phyloP scores from a whole-genome alignment of 805 yeast genomes.

The Blastobotrys americana region DNA sequence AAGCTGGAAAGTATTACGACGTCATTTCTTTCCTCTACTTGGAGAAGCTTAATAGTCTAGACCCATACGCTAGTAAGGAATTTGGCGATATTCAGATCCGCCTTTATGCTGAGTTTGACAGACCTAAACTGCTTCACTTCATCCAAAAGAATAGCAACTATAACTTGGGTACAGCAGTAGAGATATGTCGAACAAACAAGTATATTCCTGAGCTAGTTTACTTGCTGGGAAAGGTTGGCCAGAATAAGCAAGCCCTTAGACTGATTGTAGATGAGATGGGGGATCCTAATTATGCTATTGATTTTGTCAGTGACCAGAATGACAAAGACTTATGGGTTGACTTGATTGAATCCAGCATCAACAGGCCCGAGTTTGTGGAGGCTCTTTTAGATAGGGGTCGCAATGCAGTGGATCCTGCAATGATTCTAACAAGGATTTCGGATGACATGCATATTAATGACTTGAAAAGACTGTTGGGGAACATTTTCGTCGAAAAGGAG shows the following conservation, averaged over 20 bases:
- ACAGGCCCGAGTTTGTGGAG: slow-evolving; percentile 67
- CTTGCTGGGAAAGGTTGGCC: slow-evolving; percentile 75
- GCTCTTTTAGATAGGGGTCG: slow-evolving; percentile 43
- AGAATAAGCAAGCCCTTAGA: slow-evolving; percentile 63
- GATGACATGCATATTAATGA: slow-evolving; percentile 56
- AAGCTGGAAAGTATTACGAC: slow-evolving; percentile 20
- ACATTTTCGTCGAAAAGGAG: slow-evolving; percentile 58
- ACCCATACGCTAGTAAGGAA: slow-evolving; percentile 46
- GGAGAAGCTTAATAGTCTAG: slow-evolving; percentile 48
- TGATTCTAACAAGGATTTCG: slow-evolving; percentile 60
- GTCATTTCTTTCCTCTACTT: slow-evolving; percentile 59
- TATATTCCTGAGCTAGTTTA: slow-evolving; percentile 70
- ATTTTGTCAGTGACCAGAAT: slow-evolving; percentile 59
- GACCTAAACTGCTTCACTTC: slow-evolving; percentile 49
- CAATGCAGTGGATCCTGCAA: slow-evolving; percentile 58
- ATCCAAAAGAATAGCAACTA: slow-evolving; percentile 49
- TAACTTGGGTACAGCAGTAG: slow-evolving; percentile 63
- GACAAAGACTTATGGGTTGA: slow-evolving; percentile 79
- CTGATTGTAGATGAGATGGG: slow-evolving; percentile 69
- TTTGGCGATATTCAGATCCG: slow-evolving; percentile 63
- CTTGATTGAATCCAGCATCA: slow-evolving; percentile 60
- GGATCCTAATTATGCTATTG: slow-evolving; percentile 75
- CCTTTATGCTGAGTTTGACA: slow-evolving; percentile 58
- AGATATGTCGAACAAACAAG: slow-evolving; percentile 47
- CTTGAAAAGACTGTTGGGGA: slow-evolving; percentile 50